Percentiles rank a stretch among this genome's conserved stretches.
These are phyloP conservation scores for Coprinopsis marcescibilis DNA, from an alignment of 768 basidiomycete genomes.

Conservation along the genomic window DNA sequence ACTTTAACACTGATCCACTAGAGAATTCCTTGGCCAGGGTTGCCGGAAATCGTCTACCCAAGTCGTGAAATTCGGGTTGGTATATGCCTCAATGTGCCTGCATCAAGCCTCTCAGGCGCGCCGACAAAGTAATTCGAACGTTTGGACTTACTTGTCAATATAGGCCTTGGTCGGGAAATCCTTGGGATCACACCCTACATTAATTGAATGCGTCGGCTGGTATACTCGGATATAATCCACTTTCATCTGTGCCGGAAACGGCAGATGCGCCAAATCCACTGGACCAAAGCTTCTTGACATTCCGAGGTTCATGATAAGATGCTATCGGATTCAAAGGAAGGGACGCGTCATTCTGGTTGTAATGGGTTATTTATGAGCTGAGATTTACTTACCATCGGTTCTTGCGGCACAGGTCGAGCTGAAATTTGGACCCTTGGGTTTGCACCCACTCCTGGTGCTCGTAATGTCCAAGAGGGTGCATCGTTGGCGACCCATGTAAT, in stretches of 20 bases:
- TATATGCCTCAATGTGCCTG: constrained; percentile 63
- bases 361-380: too few species aligned
- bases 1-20: constrained; percentile 35
- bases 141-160: constrained; percentile 47
- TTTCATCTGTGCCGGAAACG: constrained; percentile 55
- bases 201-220: constrained; percentile 53
- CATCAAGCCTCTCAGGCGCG: neutral
- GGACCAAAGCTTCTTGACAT: constrained; percentile 74
- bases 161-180: constrained; percentile 67
- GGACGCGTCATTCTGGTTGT: too few species aligned
- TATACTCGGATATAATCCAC: constrained; percentile 63
- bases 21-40: constrained; percentile 55
- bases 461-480: constrained; percentile 68
- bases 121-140: neutral
- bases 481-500: constrained; percentile 80
- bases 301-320: constrained; percentile 78
- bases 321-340: too few species aligned
- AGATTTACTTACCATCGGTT: constrained; percentile 75
- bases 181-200: constrained; percentile 69
- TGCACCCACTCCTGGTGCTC: constrained; percentile 59
- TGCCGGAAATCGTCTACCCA: constrained; percentile 48
- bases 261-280: constrained; percentile 62
- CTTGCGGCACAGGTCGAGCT: constrained; percentile 64
- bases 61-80: constrained; percentile 56
- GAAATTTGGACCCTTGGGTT: constrained; percentile 57